A percentile compares a stretch with the other conserved stretches of the same genome.
Conservation (phyloP, 176 grass and related monocot genomes). For the Saccharum spontaneum region DNA sequence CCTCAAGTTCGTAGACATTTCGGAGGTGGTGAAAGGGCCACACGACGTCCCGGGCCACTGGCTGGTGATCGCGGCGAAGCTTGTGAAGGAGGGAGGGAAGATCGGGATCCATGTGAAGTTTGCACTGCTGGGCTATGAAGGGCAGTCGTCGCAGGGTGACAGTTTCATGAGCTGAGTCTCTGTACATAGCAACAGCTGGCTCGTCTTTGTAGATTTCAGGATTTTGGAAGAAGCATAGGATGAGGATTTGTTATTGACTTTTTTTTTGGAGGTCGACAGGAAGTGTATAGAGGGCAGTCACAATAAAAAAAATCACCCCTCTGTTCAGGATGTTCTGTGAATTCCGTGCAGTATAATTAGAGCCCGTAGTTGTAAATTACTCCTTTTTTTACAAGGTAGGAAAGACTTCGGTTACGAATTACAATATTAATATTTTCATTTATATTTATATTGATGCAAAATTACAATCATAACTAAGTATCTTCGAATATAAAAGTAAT, state of each 20-base stretch:
- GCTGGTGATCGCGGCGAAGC: conserved; percentile 66
- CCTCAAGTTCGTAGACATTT: conserved; percentile 89
- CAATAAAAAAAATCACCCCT: not conserved
- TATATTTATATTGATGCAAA: not conserved
- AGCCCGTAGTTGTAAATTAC: not conserved
- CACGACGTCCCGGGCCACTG: conserved; percentile 91
- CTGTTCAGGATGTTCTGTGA: not conserved
- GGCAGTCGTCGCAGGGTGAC: not conserved
- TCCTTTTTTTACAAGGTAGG: not conserved
- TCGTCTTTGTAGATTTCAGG: conserved; percentile 29
- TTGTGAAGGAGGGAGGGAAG: conserved; percentile 72
- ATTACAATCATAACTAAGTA: not conserved
- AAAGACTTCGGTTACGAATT: not conserved
- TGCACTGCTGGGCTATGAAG: conserved; percentile 62
- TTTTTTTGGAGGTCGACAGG: not conserved
- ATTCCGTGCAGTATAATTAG: conserved; percentile 3
- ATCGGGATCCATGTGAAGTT: conserved; percentile 87
- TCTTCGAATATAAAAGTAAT: not conserved
- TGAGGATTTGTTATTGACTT: conserved; percentile 1
- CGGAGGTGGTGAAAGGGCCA: conserved; percentile 74
- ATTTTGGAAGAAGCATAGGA: conserved; percentile 32
- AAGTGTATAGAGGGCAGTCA: conserved; percentile 27
- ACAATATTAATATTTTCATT: not conserved
- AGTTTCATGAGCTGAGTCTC: conserved; percentile 17
- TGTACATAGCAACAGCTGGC: conserved; percentile 14